phyloP scores from a whole-genome alignment of 2,329 filamentous ascomycete species.

The Zasmidium cellare region DNA sequence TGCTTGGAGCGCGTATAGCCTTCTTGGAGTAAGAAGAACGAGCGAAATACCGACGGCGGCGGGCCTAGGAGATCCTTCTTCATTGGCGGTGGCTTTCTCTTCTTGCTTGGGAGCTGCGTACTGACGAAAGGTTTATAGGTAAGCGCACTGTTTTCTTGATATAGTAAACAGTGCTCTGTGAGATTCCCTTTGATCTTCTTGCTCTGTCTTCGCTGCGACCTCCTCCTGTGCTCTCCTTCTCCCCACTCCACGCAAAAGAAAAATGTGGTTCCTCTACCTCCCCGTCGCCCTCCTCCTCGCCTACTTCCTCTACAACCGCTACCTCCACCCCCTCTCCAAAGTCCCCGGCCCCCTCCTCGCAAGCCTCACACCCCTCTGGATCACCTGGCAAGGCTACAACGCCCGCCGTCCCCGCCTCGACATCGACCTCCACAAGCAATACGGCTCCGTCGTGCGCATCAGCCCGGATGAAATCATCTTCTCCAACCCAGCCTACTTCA shows the following conservation, averaged over 20 bases:
- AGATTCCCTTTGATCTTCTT: too few relatives aligned
- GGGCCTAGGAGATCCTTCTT: too few relatives aligned
- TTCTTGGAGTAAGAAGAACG: too few relatives aligned
- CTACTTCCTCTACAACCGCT: slow-evolving; percentile 3
- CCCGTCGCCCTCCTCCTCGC: background rate
- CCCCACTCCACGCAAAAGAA: background rate
- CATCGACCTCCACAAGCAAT: slow-evolving; percentile 8
- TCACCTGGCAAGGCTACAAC: slow-evolving; percentile 6
- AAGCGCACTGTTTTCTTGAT: too few relatives aligned
- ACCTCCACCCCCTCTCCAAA: slow-evolving; percentile 35
- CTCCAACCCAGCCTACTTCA: slow-evolving; percentile 4
- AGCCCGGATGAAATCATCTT: slow-evolving; percentile 9
- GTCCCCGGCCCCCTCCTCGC: slow-evolving; percentile 40
- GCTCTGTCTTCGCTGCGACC: too few relatives aligned
- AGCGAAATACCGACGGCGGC: too few relatives aligned
- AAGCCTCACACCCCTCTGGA: slow-evolving; percentile 7
- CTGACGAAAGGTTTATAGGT: too few relatives aligned
- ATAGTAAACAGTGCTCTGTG: too few relatives aligned
- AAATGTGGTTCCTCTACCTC: background rate
- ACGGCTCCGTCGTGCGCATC: slow-evolving; percentile 15
- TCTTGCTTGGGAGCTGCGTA: too few relatives aligned
- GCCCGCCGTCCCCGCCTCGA: background rate
- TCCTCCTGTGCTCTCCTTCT: background rate
- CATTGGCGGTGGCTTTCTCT: too few relatives aligned
- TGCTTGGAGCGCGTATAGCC: too few relatives aligned